Conservation (phyloP, 208 protist genomes). For the Leishmania lainsoni region DNA sequence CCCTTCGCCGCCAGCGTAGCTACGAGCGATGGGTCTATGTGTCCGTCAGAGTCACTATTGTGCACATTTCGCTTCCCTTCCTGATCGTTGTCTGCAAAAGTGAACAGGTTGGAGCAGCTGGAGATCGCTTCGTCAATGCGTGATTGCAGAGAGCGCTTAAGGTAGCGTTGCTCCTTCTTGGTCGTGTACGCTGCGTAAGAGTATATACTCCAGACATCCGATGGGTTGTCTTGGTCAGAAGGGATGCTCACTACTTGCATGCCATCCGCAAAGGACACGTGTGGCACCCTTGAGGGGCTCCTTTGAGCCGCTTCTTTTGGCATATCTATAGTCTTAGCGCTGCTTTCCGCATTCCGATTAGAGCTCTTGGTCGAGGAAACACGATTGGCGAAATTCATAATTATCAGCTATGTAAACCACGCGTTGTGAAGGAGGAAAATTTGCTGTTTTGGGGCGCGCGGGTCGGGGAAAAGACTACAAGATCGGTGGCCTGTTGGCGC, state of each 20-base stretch:
- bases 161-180: slow-evolving; percentile 45
- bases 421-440: background rate
- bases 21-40: slow-evolving; percentile 8
- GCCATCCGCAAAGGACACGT: slow-evolving; percentile 9
- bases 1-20: slow-evolving; percentile 13
- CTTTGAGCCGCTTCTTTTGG: background rate
- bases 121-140: slow-evolving; percentile 22
- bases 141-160: slow-evolving; percentile 26
- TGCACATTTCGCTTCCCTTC: background rate
- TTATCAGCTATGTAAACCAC: background rate
- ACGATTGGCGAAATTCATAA: slow-evolving; percentile 6
- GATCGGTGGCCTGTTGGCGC: background rate
- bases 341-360: background rate
- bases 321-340: background rate
- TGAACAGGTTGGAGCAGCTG: slow-evolving; percentile 23
- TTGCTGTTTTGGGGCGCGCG: background rate
- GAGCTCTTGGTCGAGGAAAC: background rate
- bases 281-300: background rate
- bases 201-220: slow-evolving; percentile 55
- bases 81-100: background rate
- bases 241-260: slow-evolving; percentile 25
- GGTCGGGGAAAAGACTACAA: background rate
- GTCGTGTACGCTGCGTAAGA: slow-evolving; percentile 49
- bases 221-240: slow-evolving; percentile 43
- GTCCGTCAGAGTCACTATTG: background rate